Base-by-base conservation (phyloP, 2,329 filamentous ascomycete genomes). In the Pseudogymnoascus sp. region DNA sequence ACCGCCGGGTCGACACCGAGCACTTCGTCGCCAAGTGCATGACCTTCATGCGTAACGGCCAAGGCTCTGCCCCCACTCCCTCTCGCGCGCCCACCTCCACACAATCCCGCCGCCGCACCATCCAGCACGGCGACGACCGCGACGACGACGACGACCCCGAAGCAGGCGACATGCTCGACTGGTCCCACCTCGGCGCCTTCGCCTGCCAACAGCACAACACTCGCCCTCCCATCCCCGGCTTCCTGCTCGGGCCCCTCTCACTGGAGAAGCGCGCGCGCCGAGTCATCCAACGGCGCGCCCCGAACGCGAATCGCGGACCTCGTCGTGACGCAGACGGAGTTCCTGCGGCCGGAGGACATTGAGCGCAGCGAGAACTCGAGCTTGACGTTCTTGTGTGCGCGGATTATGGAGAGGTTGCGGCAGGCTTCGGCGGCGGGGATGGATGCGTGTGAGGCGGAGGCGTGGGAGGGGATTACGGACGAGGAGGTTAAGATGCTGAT, bases 21-120 rank as follows among this genome's bases (percentile, higher is more conserved):
- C 90, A 96, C 69, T 96, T 97, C 70, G 85, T 97, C 12, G 89
- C 90, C 0, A 96, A 96, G 75, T 93, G 89, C 73, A 91, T 96
- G 64, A 84, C 83, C 3, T 97, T 90, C 72, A 97, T 97, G 91
- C 86, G 85, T 3, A 21, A 81, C 83, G 37, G 88, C 85, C 3
- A 78, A 82, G 6, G 82, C 81, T 9, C 82, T 83, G 23, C 75
- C 76, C 12, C 78, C 83, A 59, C 79, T 82, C 40, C 72, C 81
- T 41, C 77, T 78, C 6, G 81, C 82, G 59, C 76, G 83, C 45
- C 81, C 78, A 72, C 65, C 62, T 69, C 71, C 61, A 76, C 74
- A 1, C 77, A 78, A 65, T 12, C n/a, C 25, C 72, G 74, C 38
- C 70, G 73, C 59, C 69, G 76, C 65, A 65, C 75, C 71, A 63